Evolutionary conservation across 2,329 filamentous ascomycete species (phyloP), one percentile per base, ranked within the genome.

Genomic region (Cladosporium sp.): DNA sequence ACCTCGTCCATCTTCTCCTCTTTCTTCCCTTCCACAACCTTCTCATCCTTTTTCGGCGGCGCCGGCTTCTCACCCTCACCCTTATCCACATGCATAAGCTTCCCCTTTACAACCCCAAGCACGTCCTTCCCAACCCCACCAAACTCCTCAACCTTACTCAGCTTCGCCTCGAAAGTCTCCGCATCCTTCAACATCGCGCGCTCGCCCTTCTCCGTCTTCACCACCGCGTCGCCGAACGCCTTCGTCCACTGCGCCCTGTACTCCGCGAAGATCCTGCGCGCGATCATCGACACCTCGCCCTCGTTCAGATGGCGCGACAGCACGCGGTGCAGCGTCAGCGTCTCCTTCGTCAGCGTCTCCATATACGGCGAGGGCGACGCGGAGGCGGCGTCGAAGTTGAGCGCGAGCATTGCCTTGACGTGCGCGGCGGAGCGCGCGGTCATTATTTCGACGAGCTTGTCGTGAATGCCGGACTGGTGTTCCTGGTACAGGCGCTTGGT

Each of bases 361-460:
- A 95, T 92, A 68, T 92, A 95, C 1, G 81, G 67, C 61, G 85
- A 88, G 0, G 58, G 54, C 13, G 51, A 55, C 9, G 64, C 40
- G 72, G 73, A 9, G 65, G 68, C 43, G 73, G 70, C 72, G 58
- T 92, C 85, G 86, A 89, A 95, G 58, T 88, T 77, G 40, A 91
- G 80, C 45, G 81, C 80, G 65, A 81, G 85, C 75, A 95, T 84
- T 19, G 82, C 80, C 64, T 84, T 85, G 37, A 89, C 84, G 63
- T 92, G 89, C 6, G 84, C 74, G 3, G 81, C 74, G 1, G 89
- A 88, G 4, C 90, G 82, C 1, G 82, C 83, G 52, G 84, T 86
- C 87, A 96, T 95, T 48, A 96, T 95, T 59, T 95, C 89, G 14
- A 95, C 87, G 1, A 96, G 75, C 67, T 96, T 96, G 64, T 95